These are phyloP conservation scores for Serendipita vermifera DNA, from an alignment of 768 basidiomycete genomes.

Conservation along the genomic window DNA sequence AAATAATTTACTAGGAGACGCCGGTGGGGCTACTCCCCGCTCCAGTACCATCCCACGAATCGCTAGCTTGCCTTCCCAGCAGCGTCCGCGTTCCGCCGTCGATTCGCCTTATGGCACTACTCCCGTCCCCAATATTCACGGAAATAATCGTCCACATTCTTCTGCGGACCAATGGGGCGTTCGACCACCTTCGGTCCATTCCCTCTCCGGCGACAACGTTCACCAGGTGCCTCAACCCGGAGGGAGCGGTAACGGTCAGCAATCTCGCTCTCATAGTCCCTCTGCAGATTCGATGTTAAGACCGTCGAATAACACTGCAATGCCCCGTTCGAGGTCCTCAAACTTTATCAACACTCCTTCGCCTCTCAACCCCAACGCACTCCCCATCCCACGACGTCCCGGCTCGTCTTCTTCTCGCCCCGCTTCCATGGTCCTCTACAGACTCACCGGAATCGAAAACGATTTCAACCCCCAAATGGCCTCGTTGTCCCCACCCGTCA, in stretches of 20 bases:
- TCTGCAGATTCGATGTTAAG: background rate
- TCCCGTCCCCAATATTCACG: background rate
- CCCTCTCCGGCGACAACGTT: background rate
- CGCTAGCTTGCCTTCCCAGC: background rate
- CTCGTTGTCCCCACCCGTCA: slow-evolving; percentile 25
- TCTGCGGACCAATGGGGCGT: background rate
- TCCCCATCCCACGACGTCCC: slow-evolving; percentile 7
- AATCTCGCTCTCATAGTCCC: too few species aligned
- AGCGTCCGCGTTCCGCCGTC: slow-evolving; percentile 2
- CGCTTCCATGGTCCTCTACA: slow-evolving; percentile 57
- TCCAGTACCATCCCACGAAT: background rate
- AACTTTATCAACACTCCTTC: slow-evolving; percentile 10
- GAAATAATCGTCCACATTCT: background rate
- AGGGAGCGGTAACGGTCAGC: too few species aligned
- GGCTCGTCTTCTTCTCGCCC: slow-evolving; percentile 20
- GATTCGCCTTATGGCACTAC: too few species aligned
- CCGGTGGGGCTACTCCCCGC: background rate
- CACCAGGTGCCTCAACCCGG: too few species aligned
- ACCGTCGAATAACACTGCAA: background rate
- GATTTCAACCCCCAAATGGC: slow-evolving; percentile 19
- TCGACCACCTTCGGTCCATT: background rate
- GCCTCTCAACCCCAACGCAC: slow-evolving; percentile 8
- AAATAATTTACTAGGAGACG: slow-evolving; percentile 8
- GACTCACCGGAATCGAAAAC: slow-evolving; percentile 35
- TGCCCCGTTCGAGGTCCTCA: slow-evolving; percentile 1